These are phyloP conservation scores for Phaseolus coccineus DNA, from an alignment of 331 rosid genomes.

Conservation along the genomic window DNA sequence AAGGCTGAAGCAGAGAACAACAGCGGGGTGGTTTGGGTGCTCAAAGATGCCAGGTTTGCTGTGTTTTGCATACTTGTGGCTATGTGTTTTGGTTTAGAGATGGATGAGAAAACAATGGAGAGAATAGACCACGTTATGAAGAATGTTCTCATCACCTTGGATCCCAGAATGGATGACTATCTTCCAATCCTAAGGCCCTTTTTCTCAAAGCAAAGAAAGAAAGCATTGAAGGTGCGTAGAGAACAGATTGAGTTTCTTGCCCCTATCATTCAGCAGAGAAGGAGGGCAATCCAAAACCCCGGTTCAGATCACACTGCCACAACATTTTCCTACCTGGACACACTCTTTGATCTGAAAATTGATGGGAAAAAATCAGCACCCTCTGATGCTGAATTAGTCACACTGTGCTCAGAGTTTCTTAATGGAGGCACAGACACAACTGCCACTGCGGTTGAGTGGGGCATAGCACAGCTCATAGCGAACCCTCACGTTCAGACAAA, in stretches of 20 bases:
- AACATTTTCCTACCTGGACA: slow-evolving; percentile 90
- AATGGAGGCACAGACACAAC: slow-evolving; percentile 98
- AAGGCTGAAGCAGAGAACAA: slow-evolving; percentile 62
- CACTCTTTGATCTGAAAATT: slow-evolving; percentile 71
- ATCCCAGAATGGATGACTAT: slow-evolving; percentile 91
- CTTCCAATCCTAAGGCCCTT: slow-evolving; percentile 72
- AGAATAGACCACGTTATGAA: slow-evolving; percentile 76
- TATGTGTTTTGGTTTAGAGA: slow-evolving; percentile 88
- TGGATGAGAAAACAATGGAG: slow-evolving; percentile 74
- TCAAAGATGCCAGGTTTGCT: slow-evolving; percentile 76
- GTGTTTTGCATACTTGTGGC: slow-evolving; percentile 75
- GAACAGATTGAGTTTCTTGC: slow-evolving; percentile 64
- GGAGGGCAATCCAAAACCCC: slow-evolving; percentile 65
- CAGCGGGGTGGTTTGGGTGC: slow-evolving; percentile 63
- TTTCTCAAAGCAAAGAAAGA: slow-evolving; percentile 75
- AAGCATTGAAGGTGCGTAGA: slow-evolving; percentile 59
- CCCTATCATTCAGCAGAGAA: slow-evolving; percentile 67
- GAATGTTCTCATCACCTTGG: slow-evolving; percentile 62
- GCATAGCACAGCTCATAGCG: slow-evolving; percentile 67
- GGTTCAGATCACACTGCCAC: slow-evolving; percentile 75
- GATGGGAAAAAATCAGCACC: slow-evolving; percentile 71
- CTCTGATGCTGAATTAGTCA: slow-evolving; percentile 63
- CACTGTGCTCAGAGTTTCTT: slow-evolving; percentile 83
- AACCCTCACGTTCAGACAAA: slow-evolving; percentile 67
- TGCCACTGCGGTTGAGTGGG: slow-evolving; percentile 92